These are phyloP conservation scores for Vicia faba DNA, from an alignment of 306 rosid species.

Conservation along the genomic window DNA sequence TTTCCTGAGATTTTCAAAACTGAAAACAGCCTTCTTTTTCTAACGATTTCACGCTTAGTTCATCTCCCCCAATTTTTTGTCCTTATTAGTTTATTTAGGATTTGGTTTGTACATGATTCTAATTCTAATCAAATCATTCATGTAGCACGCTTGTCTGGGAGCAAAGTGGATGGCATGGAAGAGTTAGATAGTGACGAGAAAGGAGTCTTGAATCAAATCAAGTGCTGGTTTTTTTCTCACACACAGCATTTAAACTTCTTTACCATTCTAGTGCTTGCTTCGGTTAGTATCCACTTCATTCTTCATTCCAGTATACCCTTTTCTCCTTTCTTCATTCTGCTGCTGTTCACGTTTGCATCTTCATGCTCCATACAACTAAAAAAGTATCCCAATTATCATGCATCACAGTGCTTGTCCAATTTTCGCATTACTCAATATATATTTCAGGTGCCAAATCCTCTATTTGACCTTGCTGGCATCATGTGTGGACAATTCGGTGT, in stretches of 20 bases:
- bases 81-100: conserved; percentile 14
- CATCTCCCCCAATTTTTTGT: not conserved
- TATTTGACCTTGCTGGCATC: conserved; percentile 98
- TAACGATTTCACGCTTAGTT: not conserved
- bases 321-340: not conserved
- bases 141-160: conserved; percentile 79
- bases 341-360: conserved; percentile 9
- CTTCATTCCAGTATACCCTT: conserved; percentile 23
- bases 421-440: conserved; percentile 23
- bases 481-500: conserved; percentile 99
- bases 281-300: conserved; percentile 70
- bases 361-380: not conserved
- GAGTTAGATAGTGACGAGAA: conserved; percentile 67
- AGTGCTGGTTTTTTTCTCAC: conserved; percentile 79
- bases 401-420: conserved; percentile 4
- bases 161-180: conserved; percentile 62
- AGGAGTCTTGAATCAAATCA: conserved; percentile 64
- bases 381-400: not conserved
- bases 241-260: conserved; percentile 80
- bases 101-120: conserved; percentile 35
- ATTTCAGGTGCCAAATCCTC: conserved; percentile 94
- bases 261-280: conserved; percentile 87
- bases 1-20: not conserved
- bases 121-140: conserved; percentile 28
- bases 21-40: not conserved